A percentile compares a stretch with the other conserved stretches of the same genome.
Conservation (phyloP, 371 early-diverging fungal genomes). For the Zancudomyces culisetae region DNA sequence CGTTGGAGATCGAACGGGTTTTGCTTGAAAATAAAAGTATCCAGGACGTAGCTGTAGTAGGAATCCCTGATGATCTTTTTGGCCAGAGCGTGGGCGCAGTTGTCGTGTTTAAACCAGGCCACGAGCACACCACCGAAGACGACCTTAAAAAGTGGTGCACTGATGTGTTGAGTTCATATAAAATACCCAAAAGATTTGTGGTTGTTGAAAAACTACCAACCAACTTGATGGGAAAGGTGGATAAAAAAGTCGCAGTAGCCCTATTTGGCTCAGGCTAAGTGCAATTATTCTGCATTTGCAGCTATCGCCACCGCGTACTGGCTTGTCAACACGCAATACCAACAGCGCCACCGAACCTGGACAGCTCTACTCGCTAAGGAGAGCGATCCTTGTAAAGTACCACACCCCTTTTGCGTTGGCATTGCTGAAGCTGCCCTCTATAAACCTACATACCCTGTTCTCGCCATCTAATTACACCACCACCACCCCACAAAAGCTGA, state of each 20-base stretch:
- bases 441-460: no score
- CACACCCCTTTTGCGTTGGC: no score
- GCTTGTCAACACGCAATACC: no score
- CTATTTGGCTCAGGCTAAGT: no score
- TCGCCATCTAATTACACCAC: no score
- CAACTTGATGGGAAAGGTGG: slow-evolving; percentile 79
- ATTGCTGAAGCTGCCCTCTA: no score
- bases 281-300: no score
- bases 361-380: no score
- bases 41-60: slow-evolving; percentile 54
- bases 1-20: slow-evolving; percentile 66
- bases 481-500: no score
- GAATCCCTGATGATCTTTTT: slow-evolving; percentile 51
- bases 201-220: slow-evolving; percentile 42
- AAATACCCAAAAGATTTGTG: slow-evolving; percentile 37
- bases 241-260: slow-evolving; percentile 47
- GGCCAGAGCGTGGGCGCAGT: slow-evolving; percentile 57
- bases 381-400: no score
- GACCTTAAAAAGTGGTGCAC: slow-evolving; percentile 31
- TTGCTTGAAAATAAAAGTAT: slow-evolving; percentile 37
- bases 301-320: no score
- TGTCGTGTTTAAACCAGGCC: slow-evolving; percentile 23
- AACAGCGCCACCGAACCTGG: no score
- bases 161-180: slow-evolving; percentile 45
- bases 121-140: slow-evolving; percentile 4